Conservation (phyloP, 768 basidiomycete genomes). For the Termitomyces eurrhizus region DNA sequence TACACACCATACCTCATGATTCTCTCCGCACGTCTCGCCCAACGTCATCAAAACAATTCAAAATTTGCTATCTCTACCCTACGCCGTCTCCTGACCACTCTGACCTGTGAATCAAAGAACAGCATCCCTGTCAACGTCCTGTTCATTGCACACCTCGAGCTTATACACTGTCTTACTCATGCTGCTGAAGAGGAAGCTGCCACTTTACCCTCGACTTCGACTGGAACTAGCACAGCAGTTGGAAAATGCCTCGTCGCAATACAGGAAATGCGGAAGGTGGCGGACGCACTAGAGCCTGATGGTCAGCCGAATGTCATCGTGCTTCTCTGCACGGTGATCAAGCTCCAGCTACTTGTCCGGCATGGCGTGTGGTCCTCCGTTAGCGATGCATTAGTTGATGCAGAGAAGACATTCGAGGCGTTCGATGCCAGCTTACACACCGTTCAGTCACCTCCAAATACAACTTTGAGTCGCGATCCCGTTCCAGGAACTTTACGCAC, state of each 20-base stretch:
- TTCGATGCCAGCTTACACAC: background rate
- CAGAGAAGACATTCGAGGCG: slow-evolving; percentile 32
- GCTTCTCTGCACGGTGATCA: slow-evolving; percentile 51
- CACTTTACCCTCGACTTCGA: background rate
- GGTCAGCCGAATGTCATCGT: slow-evolving; percentile 38
- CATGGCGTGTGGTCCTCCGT: slow-evolving; percentile 54
- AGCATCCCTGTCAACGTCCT: slow-evolving; percentile 38
- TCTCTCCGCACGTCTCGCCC: slow-evolving; percentile 57
- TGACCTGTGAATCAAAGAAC: slow-evolving; percentile 22
- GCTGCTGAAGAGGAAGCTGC: slow-evolving; percentile 14
- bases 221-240: slow-evolving; percentile 4
- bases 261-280: slow-evolving; percentile 26
- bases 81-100: slow-evolving; percentile 45
- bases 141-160: slow-evolving; percentile 53
- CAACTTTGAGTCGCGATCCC: background rate
- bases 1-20: slow-evolving; percentile 58
- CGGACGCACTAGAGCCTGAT: slow-evolving; percentile 4
- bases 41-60: slow-evolving; percentile 40
- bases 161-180: slow-evolving; percentile 35
- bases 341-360: slow-evolving; percentile 51
- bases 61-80: slow-evolving; percentile 61
- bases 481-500: slow-evolving; percentile 30
- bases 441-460: background rate
- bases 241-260: slow-evolving; percentile 29
- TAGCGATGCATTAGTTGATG: slow-evolving; percentile 38